Evolutionary conservation across 1,284 basidiomycete species (phyloP).

Genomic region (Apiotrichum sp.): DNA sequence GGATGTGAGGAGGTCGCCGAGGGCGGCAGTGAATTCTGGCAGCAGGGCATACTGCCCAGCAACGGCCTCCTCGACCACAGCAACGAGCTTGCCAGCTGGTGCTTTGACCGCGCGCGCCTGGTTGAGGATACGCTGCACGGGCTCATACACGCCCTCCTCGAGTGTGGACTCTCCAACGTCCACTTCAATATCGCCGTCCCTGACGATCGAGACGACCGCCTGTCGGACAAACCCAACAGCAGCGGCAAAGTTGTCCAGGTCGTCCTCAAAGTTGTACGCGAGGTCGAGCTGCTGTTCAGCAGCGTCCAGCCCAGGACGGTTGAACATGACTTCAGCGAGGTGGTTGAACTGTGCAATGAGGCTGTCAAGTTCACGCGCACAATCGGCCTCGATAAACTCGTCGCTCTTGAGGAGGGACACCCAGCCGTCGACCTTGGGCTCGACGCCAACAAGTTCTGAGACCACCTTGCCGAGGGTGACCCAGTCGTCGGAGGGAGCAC

Average conservation of each 20-base stretch:
- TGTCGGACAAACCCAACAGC: conserved; percentile 83
- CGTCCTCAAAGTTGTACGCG: conserved; percentile 71
- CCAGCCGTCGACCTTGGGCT: conserved; percentile 86
- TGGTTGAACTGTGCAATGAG: conserved; percentile 87
- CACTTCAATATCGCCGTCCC: conserved; percentile 65
- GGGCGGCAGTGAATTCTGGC: conserved; percentile 61
- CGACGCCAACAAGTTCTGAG: conserved; percentile 76
- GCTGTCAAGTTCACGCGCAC: conserved; percentile 75
- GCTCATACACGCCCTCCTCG: conserved; percentile 66
- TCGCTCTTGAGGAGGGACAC: conserved; percentile 75
- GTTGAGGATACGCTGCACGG: conserved; percentile 72
- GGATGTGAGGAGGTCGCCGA: conserved; percentile 63
- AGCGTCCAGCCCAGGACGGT: conserved; percentile 70
- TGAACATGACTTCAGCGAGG: conserved; percentile 76
- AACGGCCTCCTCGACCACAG: conserved; percentile 72
- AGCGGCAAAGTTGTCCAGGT: conserved; percentile 85
- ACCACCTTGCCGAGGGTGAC: conserved; percentile 75
- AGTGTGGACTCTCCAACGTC: conserved; percentile 69
- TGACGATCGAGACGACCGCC: conserved; percentile 62
- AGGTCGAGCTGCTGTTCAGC: conserved; percentile 83
- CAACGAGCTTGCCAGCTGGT: conserved; percentile 77
- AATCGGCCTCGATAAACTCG: conserved; percentile 87
- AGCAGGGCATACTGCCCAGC: conserved; percentile 65
- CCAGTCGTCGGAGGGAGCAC: conserved; percentile 75
- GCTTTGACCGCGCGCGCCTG: conserved; percentile 73